Conservation (phyloP, 192 early-diverging fungal species). For the Coemansia sp. region DNA sequence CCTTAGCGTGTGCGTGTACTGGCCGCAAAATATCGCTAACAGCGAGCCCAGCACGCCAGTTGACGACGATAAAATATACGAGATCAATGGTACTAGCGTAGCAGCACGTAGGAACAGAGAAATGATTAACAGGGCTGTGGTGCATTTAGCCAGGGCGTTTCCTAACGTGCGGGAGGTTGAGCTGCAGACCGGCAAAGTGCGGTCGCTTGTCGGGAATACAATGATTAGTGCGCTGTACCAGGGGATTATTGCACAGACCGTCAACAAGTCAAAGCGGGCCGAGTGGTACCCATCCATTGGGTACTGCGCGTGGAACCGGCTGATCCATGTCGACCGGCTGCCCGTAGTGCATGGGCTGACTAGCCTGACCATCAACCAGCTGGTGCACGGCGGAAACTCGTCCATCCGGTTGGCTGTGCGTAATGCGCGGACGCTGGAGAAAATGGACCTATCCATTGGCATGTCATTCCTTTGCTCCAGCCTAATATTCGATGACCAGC, state of each 20-base stretch:
- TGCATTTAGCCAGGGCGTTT: neutral
- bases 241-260: neutral
- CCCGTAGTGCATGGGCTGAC: neutral
- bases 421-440: neutral
- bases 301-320: neutral
- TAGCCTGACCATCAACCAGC: neutral
- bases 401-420: neutral
- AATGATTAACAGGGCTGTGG: neutral
- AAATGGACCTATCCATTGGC: neutral
- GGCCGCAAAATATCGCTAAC: neutral
- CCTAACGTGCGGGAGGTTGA: neutral
- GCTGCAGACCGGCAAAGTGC: neutral
- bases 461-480: neutral
- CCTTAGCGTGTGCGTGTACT: neutral
- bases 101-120: neutral
- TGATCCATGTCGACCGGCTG: neutral
- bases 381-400: neutral
- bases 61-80: neutral
- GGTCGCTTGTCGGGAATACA: neutral
- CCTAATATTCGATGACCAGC: neutral
- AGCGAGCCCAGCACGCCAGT: neutral
- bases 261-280: neutral
- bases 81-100: neutral
- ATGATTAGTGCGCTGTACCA: constrained; percentile 1
- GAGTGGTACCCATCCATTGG: neutral